These are phyloP conservation scores for Dioszegia aurantiaca DNA, from an alignment of 768 basidiomycete genomes.

Conservation along the genomic window DNA sequence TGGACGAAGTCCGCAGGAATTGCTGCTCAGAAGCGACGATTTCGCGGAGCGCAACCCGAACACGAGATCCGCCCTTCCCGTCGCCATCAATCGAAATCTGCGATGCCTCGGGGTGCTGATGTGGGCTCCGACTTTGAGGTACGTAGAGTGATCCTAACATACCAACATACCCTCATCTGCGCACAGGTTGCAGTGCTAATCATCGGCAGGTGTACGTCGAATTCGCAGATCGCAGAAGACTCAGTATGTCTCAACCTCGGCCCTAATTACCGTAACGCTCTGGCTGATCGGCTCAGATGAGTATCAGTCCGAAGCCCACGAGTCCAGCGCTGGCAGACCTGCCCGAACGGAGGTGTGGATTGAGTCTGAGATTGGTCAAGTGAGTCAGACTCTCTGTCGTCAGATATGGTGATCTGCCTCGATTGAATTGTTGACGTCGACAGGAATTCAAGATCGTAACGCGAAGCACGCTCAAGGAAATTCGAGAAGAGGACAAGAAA, in stretches of 20 bases:
- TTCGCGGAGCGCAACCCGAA: too few species aligned
- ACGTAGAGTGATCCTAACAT: not conserved
- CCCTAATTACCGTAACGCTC: too few species aligned
- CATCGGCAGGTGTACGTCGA: not conserved
- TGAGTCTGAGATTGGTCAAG: not conserved
- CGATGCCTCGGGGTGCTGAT: too few species aligned
- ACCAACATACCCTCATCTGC: too few species aligned
- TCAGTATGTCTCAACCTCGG: not conserved
- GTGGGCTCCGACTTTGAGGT: not conserved
- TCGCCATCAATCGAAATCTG: too few species aligned
- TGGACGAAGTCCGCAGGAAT: too few species aligned
- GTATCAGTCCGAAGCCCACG: not conserved
- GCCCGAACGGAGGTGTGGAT: not conserved
- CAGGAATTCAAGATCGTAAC: not conserved
- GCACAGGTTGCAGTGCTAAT: not conserved
- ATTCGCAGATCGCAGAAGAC: not conserved
- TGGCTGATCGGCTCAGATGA: not conserved
- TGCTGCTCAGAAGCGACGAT: too few species aligned
- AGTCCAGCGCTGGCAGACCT: not conserved
- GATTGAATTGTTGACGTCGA: too few species aligned
- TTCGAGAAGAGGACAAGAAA: not conserved
- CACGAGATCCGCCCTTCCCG: too few species aligned
- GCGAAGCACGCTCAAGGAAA: not conserved
- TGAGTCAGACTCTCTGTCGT: too few species aligned
- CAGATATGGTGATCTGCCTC: not conserved